Base-by-base conservation (phyloP, 306 rosid species). In the Trifolium repens region DNA sequence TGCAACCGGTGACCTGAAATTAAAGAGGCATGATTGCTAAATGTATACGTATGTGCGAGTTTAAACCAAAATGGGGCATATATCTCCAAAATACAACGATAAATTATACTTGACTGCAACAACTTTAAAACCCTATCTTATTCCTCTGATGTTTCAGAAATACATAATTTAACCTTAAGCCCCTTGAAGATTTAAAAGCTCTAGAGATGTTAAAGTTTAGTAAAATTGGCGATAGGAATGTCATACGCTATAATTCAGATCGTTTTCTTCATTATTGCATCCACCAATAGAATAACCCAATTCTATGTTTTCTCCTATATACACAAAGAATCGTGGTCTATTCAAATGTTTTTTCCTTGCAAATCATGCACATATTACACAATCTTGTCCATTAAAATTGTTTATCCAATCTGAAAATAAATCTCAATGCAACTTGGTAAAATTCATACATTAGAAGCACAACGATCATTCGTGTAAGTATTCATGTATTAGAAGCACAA, bases 1-100 rank as follows among this genome's bases (percentile, higher is more conserved):
- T 55, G 91, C 96, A 75, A 94, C 83, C 3, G 86, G 77, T 67
- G 85, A 49, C 92, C 94, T 82, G 85, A 87, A 90, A 86, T 74
- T 78, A 69, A 86, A 84, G 88, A 77, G 49, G 81, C 72, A 69
- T 4, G 79, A 74, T 47, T 54, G 73, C 8, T 80, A 49, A 49
- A 54, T 22, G 65, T 80, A 58, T 53, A 59, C 4, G 43, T 15
- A 52, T 9, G 7, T 4, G 26, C 7, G 32, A 52, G 61, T 72
- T 8, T 77, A 60, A 77, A 70, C 66, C 72, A 74, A 78, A 75
- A 42, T 59, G 53, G 43, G 19, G 50, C 67, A 72, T 34, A 10
- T 35, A 49, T 30, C 30, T 40, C 16, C 19, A 22, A 60, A 78
- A 39, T 26, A 71, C 35, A 68, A 27, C 30, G 16, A 61, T 13